Evolutionary conservation across 306 rosid species (phyloP).

Genomic region (Gleditsia sinensis): DNA sequence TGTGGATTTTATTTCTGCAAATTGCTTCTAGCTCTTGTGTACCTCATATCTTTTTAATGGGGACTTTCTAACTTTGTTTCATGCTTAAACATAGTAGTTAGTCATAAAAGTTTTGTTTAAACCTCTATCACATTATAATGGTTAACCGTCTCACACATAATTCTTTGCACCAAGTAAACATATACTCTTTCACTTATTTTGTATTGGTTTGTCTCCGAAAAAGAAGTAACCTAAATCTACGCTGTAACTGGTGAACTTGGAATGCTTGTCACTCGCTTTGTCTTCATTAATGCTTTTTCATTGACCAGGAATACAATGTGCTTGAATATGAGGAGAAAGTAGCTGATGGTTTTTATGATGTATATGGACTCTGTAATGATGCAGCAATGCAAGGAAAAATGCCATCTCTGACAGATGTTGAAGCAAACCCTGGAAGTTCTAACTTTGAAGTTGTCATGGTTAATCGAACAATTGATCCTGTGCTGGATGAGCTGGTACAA

Average conservation of each 20-base stretch:
- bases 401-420: slow-evolving; percentile 80
- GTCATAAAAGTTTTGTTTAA: background rate
- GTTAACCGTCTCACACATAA: background rate
- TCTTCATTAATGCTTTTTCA: slow-evolving; percentile 33
- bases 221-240: background rate
- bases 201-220: background rate
- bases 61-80: background rate
- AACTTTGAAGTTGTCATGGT: slow-evolving; percentile 87
- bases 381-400: slow-evolving; percentile 82
- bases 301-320: slow-evolving; percentile 78
- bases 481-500: slow-evolving; percentile 86
- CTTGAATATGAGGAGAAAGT: slow-evolving; percentile 94
- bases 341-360: slow-evolving; percentile 92
- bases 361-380: slow-evolving; percentile 62
- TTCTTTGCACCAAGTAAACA: background rate
- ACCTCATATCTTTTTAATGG: background rate
- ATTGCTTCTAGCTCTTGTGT: background rate
- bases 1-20: background rate
- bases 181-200: background rate
- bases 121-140: background rate
- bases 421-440: slow-evolving; percentile 65
- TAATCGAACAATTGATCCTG: slow-evolving; percentile 70
- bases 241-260: slow-evolving; percentile 26
- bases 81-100: background rate
- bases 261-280: slow-evolving; percentile 21